Conservation (phyloP, 805 yeast genomes). For the Ogataea salicorniae region DNA sequence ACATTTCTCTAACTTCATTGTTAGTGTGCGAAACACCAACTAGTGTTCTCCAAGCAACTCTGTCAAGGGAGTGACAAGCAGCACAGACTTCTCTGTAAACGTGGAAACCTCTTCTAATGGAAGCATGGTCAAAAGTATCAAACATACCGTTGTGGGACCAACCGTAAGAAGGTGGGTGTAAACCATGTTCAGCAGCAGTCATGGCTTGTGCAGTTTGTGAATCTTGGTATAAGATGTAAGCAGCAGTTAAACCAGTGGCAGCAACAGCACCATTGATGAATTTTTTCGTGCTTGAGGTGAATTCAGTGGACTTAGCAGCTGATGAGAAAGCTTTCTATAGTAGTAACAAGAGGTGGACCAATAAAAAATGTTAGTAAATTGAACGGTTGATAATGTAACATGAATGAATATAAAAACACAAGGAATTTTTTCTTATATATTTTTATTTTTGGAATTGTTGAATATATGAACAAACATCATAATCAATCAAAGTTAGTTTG, state of each 20-base stretch:
- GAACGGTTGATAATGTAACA: too few species aligned
- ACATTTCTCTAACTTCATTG: slow-evolving; percentile 85
- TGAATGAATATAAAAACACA: neutral
- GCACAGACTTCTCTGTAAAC: slow-evolving; percentile 99
- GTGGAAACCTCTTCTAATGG: slow-evolving; percentile 98
- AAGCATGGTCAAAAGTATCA: slow-evolving; percentile 86
- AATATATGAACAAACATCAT: too few species aligned
- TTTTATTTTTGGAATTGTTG: too few species aligned
- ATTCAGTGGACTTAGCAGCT: slow-evolving; percentile 26
- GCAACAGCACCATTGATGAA: slow-evolving; percentile 61
- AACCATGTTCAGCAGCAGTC: slow-evolving; percentile 99
- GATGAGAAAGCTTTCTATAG: slow-evolving; percentile 33
- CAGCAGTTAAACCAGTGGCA: slow-evolving; percentile 72
- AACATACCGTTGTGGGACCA: slow-evolving; percentile 96
- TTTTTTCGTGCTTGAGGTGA: slow-evolving; percentile 38
- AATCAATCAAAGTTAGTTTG: too few species aligned
- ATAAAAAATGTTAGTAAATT: slow-evolving; percentile 12
- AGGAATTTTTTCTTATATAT: too few species aligned
- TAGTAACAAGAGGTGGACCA: neutral
- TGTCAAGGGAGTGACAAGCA: slow-evolving; percentile 94
- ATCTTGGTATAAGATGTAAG: slow-evolving; percentile 78
- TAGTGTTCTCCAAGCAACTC: slow-evolving; percentile 97
- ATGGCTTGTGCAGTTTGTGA: slow-evolving; percentile 86
- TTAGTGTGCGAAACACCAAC: slow-evolving; percentile 95
- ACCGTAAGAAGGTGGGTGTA: slow-evolving; percentile 87